A percentile compares a stretch with the other conserved stretches of the same genome.
Conservation (phyloP, 106 monocot genomes). For the Dioscorea dumetorum region DNA sequence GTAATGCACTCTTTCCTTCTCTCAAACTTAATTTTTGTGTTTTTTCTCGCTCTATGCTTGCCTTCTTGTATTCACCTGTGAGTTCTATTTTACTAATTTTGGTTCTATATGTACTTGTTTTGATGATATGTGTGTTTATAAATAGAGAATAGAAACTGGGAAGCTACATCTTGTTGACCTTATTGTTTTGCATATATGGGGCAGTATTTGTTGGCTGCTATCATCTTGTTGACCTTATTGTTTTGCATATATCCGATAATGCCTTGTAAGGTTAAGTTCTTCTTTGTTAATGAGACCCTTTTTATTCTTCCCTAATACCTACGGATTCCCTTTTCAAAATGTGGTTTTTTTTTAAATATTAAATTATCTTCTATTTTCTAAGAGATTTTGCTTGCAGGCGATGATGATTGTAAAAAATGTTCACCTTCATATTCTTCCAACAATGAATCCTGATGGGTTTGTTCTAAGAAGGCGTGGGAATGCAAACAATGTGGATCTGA, state of each 20-base stretch:
- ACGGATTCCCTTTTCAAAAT: neutral
- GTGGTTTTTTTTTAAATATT: neutral
- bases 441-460: conserved; percentile 99
- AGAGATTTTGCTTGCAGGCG: conserved; percentile 41
- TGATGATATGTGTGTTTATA: too few relatives aligned
- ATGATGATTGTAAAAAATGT: conserved; percentile 67
- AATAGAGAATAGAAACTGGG: too few relatives aligned
- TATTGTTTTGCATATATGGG: too few relatives aligned
- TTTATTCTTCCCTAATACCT: too few relatives aligned
- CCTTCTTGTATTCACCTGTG: conserved; percentile 2
- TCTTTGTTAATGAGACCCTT: too few relatives aligned
- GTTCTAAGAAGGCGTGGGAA: conserved; percentile 83
- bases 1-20: conserved; percentile 20
- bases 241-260: too few relatives aligned
- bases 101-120: too few relatives aligned
- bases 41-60: neutral
- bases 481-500: conserved; percentile 90
- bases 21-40: neutral
- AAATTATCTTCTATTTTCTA: too few relatives aligned
- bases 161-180: too few relatives aligned
- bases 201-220: too few relatives aligned
- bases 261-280: too few relatives aligned
- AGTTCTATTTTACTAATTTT: neutral
- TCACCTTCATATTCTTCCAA: conserved; percentile 96
- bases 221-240: too few relatives aligned